Evolutionary conservation across 2,329 filamentous ascomycete species (phyloP).

Genomic region (Apiospora sp.): DNA sequence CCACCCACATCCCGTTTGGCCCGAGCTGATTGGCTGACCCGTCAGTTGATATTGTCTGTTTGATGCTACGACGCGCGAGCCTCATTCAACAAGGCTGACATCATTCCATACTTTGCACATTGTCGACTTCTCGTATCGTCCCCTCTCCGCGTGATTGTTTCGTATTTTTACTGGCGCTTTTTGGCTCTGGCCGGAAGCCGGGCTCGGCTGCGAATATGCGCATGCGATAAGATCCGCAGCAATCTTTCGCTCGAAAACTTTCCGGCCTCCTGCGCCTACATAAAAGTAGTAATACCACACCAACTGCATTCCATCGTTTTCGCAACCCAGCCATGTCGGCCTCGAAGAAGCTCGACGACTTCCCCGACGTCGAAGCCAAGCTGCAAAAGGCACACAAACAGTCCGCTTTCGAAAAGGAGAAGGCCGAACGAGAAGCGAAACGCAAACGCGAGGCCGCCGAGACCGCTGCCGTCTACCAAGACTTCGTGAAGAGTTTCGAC

Average conservation of each 20-base stretch:
- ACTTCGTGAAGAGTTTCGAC: conserved; percentile 84
- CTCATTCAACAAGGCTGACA: neutral
- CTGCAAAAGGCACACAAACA: conserved; percentile 83
- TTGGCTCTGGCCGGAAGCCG: conserved; percentile 12
- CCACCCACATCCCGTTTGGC: neutral
- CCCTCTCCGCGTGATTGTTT: too few relatives aligned
- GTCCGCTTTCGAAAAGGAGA: conserved; percentile 87
- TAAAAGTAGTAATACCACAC: neutral
- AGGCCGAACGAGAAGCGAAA: conserved; percentile 89
- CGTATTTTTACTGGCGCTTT: neutral
- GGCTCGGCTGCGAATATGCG: conserved; percentile 12
- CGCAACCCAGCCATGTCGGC: conserved; percentile 47
- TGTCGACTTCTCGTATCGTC: too few relatives aligned
- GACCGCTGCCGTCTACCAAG: conserved; percentile 84
- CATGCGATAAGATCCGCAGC: neutral
- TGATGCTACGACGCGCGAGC: conserved; percentile 12
- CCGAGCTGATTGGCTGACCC: neutral
- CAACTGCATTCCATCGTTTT: conserved; percentile 27
- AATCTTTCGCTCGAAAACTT: conserved; percentile 8
- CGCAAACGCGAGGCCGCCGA: conserved; percentile 84
- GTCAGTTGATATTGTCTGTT: neutral
- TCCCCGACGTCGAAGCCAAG: conserved; percentile 79
- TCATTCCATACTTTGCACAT: neutral
- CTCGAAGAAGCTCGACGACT: conserved; percentile 60
- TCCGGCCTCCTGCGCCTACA: neutral